phyloP scores from a whole-genome alignment of 148 eudicot genomes.

The Chenopodium suecicum region DNA sequence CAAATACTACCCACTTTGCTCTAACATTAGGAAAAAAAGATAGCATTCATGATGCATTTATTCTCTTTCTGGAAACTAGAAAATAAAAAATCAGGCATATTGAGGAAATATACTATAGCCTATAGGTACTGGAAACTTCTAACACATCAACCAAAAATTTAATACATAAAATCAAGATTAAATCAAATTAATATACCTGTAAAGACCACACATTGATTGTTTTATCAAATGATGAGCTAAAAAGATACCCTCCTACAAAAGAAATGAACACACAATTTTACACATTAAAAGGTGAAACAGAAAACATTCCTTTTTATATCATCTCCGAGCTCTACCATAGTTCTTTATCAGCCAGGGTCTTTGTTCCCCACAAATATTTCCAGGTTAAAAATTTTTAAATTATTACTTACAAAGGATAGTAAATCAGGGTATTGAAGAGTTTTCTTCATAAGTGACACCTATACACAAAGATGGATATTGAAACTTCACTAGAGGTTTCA shows the following conservation, averaged over 20 bases:
- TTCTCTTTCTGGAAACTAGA: neutral
- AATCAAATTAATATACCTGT: slow-evolving; percentile 53
- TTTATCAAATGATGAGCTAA: slow-evolving; percentile 89
- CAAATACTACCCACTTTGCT: too few relatives aligned
- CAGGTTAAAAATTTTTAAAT: neutral
- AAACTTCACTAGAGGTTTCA: slow-evolving; percentile 5
- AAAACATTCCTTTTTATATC: neutral
- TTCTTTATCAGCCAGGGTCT: neutral
- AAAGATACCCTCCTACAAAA: slow-evolving; percentile 75
- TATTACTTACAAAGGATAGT: neutral
- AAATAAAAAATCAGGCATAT: neutral
- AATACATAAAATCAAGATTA: neutral
- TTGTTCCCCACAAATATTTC: neutral
- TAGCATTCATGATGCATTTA: neutral
- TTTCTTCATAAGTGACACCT: neutral
- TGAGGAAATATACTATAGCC: slow-evolving; percentile 6
- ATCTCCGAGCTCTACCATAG: neutral
- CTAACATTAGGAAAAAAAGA: too few relatives aligned
- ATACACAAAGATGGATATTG: neutral
- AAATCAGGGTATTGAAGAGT: neutral
- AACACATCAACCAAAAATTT: neutral
- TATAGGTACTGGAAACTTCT: neutral
- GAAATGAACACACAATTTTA: slow-evolving; percentile 24
- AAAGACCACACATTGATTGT: slow-evolving; percentile 79
- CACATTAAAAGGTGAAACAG: slow-evolving; percentile 1